A percentile compares a stretch with the other conserved stretches of the same genome.
Evolutionary conservation across 2,329 filamentous ascomycete genomes (phyloP).

Genomic region (Sporothrix dimorphospora): DNA sequence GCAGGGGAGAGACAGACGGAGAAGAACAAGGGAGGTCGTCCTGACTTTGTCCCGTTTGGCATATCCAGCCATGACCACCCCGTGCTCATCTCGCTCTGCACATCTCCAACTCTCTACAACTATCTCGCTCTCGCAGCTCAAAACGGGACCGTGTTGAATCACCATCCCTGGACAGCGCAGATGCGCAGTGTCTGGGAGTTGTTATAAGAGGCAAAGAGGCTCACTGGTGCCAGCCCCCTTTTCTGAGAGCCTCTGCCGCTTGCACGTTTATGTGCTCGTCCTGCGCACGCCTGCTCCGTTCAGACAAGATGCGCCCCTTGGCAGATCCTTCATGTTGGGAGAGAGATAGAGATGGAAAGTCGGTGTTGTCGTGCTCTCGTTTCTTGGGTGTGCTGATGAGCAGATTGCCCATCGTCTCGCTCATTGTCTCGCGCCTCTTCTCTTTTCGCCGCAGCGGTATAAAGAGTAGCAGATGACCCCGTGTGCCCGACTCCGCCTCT

Average conservation of each 20-base stretch:
- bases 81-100: not conserved
- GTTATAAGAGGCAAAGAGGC: not conserved
- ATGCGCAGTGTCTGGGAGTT: not conserved
- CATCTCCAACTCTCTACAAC: not conserved
- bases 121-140: not conserved
- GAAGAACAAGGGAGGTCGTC: not conserved
- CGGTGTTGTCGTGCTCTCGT: not conserved
- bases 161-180: not conserved
- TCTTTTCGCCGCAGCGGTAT: not conserved
- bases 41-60: not conserved
- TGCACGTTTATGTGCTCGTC: not conserved
- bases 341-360: not conserved
- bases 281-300: not conserved
- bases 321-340: not conserved
- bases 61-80: not conserved
- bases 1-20: not conserved
- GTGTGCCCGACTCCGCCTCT: slow-evolving; percentile 1
- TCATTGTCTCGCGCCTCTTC: not conserved
- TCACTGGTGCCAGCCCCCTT: slow-evolving; percentile 9
- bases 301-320: not conserved
- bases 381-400: slow-evolving; percentile 2
- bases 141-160: slow-evolving; percentile 9
- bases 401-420: not conserved
- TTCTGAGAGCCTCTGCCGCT: not conserved
- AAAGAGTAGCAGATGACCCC: slow-evolving; percentile 12